Conservation (phyloP, 1,284 basidiomycete species). For the Ganoderma meredithae region DNA sequence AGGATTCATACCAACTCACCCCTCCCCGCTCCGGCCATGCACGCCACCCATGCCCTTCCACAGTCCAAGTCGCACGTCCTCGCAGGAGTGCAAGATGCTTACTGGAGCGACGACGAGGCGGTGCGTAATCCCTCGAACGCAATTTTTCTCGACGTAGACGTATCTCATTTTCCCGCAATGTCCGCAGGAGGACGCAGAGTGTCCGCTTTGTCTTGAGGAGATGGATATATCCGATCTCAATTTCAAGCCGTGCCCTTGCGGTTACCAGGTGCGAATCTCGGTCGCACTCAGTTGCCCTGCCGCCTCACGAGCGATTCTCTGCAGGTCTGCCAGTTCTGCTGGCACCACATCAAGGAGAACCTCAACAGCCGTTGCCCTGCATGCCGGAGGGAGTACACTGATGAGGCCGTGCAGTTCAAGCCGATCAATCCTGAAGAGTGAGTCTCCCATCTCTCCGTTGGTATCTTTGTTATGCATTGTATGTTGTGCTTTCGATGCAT, state of each 20-base stretch:
- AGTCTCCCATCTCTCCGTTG: conserved; percentile 43
- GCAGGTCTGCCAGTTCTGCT: conserved; percentile 99
- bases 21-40: conserved; percentile 74
- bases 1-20: conserved; percentile 57
- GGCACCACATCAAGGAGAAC: conserved; percentile 98
- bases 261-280: conserved; percentile 82
- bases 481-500: not conserved
- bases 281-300: not conserved
- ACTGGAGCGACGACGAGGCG: conserved; percentile 95
- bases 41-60: conserved; percentile 69
- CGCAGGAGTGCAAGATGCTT: conserved; percentile 94
- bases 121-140: conserved; percentile 31
- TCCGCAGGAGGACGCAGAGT: conserved; percentile 93
- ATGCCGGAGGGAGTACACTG: conserved; percentile 93
- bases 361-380: conserved; percentile 97
- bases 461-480: not conserved
- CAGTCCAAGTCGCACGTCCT: conserved; percentile 86
- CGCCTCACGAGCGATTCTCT: conserved; percentile 2
- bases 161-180: not conserved
- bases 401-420: conserved; percentile 95
- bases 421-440: conserved; percentile 96
- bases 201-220: conserved; percentile 97
- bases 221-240: conserved; percentile 99
- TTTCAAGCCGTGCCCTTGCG: conserved; percentile 99
- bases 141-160: conserved; percentile 15